Evolutionary conservation across 1,284 basidiomycete species (phyloP).

Genomic region (Meripilus lineatus): DNA sequence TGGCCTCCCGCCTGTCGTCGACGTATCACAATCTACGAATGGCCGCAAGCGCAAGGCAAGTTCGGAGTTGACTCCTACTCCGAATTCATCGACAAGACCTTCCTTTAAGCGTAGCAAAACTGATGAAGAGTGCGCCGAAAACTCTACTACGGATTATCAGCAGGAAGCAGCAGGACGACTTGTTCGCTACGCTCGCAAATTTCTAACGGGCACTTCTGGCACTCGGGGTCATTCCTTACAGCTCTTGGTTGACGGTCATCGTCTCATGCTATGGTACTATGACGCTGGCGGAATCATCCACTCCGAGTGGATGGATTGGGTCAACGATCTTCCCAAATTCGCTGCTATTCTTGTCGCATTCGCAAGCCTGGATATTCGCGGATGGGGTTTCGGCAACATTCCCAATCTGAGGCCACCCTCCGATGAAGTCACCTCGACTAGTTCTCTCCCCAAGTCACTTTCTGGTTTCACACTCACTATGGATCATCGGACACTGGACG

Average conservation of each 20-base stretch:
- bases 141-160: no score
- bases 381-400: neutral
- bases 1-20: no score
- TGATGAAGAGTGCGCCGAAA: no score
- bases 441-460: neutral
- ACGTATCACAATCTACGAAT: no score
- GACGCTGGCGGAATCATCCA: constrained; percentile 5
- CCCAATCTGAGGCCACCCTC: neutral
- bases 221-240: neutral
- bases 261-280: constrained; percentile 3
- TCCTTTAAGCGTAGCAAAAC: no score
- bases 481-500: no score
- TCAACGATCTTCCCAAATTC: constrained; percentile 7
- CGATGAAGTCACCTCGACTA: neutral
- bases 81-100: no score
- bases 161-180: no score
- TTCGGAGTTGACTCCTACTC: no score
- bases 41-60: no score
- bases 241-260: neutral
- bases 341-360: constrained; percentile 6
- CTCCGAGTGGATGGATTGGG: neutral
- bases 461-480: neutral
- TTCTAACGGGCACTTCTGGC: neutral
- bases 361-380: neutral
- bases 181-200: neutral